phyloP scores from a whole-genome alignment of 78 protist genomes.

The Dictyostelium intermedium region DNA sequence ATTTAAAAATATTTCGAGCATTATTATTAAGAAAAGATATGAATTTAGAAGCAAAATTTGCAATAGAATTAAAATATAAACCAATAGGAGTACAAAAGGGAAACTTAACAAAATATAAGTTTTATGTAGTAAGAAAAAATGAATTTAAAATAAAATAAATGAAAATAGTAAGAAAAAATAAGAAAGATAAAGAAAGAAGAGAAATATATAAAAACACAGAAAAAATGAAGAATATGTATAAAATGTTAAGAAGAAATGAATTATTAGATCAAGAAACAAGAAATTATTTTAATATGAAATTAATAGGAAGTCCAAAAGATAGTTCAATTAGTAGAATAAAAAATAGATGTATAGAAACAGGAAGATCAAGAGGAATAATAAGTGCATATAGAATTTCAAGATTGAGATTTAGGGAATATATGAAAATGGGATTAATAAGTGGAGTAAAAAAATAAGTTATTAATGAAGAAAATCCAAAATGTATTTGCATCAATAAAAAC shows the following conservation, averaged over 20 bases:
- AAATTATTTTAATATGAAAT: not conserved
- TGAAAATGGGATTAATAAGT: not conserved
- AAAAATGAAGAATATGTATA: not conserved
- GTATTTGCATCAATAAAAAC: not conserved
- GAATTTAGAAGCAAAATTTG: not conserved
- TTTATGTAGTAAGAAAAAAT: not conserved
- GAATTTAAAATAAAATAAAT: not conserved
- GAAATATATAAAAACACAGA: not conserved
- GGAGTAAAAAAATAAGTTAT: constrained; percentile 10
- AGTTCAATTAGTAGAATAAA: constrained; percentile 6
- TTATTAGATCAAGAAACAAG: not conserved
- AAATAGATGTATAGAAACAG: constrained; percentile 17
- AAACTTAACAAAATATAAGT: not conserved
- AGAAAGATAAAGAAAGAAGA: constrained; percentile 4
- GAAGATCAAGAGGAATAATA: constrained; percentile 13
- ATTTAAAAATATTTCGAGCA: not conserved
- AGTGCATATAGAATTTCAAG: constrained; percentile 5
- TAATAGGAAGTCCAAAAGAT: not conserved
- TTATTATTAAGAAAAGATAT: not conserved
- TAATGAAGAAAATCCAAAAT: not conserved
- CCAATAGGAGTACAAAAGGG: not conserved
- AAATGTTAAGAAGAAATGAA: constrained; percentile 20
- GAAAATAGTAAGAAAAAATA: constrained; percentile 13
- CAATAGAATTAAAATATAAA: not conserved
- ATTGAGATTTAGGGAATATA: not conserved